A percentile compares a stretch with the other conserved stretches of the same genome.
Conservation (phyloP, 371 early-diverging fungal genomes). For the Mucor irregularis region DNA sequence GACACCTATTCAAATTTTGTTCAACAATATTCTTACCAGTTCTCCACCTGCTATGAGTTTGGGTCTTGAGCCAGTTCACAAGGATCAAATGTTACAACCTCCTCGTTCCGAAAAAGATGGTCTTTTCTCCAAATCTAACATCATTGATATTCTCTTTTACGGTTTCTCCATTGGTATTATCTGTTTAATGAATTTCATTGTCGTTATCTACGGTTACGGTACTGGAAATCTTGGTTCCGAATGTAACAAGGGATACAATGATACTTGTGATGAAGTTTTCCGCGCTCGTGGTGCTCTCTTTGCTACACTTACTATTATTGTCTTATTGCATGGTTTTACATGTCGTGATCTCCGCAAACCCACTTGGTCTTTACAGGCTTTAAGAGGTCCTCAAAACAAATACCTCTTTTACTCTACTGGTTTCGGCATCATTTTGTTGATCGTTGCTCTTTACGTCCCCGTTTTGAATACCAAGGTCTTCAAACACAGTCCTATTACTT, state of each 20-base stretch:
- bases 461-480: conserved; percentile 67
- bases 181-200: conserved; percentile 67
- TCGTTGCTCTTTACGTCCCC: conserved; percentile 73
- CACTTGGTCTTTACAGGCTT: conserved; percentile 49
- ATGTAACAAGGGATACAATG: conserved; percentile 63
- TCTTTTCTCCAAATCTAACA: conserved; percentile 65
- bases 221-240: conserved; percentile 58
- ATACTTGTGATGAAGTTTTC: conserved; percentile 67
- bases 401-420: conserved; percentile 56
- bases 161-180: conserved; percentile 71
- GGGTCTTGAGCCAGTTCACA: conserved; percentile 83
- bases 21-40: conserved; percentile 81
- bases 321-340: conserved; percentile 73
- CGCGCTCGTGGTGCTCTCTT: conserved; percentile 76
- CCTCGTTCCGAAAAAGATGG: conserved; percentile 75
- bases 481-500: conserved; percentile 63
- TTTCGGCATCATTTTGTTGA: conserved; percentile 53
- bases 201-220: conserved; percentile 62
- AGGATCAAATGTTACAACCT: conserved; percentile 76
- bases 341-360: conserved; percentile 69
- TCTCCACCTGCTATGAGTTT: conserved; percentile 86
- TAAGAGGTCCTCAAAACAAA: conserved; percentile 55
- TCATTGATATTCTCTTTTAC: conserved; percentile 73
- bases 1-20: conserved; percentile 84
- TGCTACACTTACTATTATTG: conserved; percentile 62